Base-by-base conservation (phyloP, 2,329 filamentous ascomycete species). In the Raffaelea ambrosiae region DNA sequence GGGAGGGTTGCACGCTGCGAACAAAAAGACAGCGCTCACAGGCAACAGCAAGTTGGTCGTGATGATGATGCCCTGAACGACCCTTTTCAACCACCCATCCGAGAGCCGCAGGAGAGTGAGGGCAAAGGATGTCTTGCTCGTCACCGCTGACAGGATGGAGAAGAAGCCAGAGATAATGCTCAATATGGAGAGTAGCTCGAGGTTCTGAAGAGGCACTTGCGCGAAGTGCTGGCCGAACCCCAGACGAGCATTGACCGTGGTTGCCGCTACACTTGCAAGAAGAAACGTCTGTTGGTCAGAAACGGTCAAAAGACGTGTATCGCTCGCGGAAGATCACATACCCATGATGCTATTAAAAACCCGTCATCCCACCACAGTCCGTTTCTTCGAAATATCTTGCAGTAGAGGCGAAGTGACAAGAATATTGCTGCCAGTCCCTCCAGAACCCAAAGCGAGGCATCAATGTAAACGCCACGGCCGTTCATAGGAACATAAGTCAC, bases 61-160 rank as follows among this genome's bases (percentile, higher is more conserved):
- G 4, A 61, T 26, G 36, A 66, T 61, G 21, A 61, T 54, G 36
- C 57, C 57, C 63, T 61, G 63, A 26, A 64, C 44, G 20, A 57
- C 18, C 3, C 18, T 43, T 33, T 54, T 57, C 10, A 55, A 19
- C 59, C 55, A 38, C 50, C 50, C 20, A 56, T 56, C 31, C 51
- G 52, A n/a, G 19, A 64, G 56, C 1, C 63, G 59, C 20, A 66
- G 57, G 35, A 66, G 54, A 2, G 62, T 65, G 8, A 65, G 49
- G 11, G 60, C 63, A 46, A 66, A 64, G 1, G 64, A 65, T 1
- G 62, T 65, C 53, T 67, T 67, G 48, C 60, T 61, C 48, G 55
- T 53, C 2, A 59, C 57, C 13, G 62, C 58, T 1, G 59, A 61
- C 4, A 59, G 48, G 42, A 61, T 58, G 22, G 55, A 61, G 44